Evolutionary conservation across 176 grass and related monocot species (phyloP), one percentile per base, ranked within the genome.

Genomic region (Tillandsia fasciculata): DNA sequence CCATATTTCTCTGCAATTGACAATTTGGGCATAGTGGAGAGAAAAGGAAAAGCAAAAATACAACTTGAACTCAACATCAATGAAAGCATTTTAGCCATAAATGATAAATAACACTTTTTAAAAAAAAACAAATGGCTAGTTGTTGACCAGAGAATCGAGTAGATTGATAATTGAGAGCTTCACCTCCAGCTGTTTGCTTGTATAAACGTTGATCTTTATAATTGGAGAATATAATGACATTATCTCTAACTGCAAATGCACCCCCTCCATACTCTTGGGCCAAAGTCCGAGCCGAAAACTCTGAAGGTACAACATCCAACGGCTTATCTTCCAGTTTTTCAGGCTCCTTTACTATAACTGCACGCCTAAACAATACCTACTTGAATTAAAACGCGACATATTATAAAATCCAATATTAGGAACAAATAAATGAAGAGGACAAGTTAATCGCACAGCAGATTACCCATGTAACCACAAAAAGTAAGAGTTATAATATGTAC

Each of bases 191-290:
- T 13, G n/a, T 18, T 71, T 86, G 75, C 74, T 89, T 85, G 83
- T 96, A 96, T 7, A 96, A 77, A 68, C 88, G 74, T 66, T 92
- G 93, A 69, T 96, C 93, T 69, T 85, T 83, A 72, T 92, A 96
- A 68, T 96, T 96, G 6, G 93, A 96, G 79, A 96, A 92, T 77
- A 96, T 64, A 79, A 92, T 65, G 14, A 81, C 73, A 73, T 72
- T 82, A 42, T 91, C 87, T 22, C 78, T 72, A 71, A 87, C 77
- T 10, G 92, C 70, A 85, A 96, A 85, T 66, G 83, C 66, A 8
- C 88, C 92, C 53, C 92, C 92, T 68, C 88, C 92, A 70, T 89
- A 96, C 59, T 92, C 92, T 85, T 96, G 88, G 10, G 88, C 88
- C 65, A 92, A 67, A 70, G 92, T 96, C 49, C 92, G 80, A 18